These are phyloP conservation scores for Pseudogymnoascus sp. DNA, from an alignment of 2,329 filamentous ascomycete species.

Conservation along the genomic window DNA sequence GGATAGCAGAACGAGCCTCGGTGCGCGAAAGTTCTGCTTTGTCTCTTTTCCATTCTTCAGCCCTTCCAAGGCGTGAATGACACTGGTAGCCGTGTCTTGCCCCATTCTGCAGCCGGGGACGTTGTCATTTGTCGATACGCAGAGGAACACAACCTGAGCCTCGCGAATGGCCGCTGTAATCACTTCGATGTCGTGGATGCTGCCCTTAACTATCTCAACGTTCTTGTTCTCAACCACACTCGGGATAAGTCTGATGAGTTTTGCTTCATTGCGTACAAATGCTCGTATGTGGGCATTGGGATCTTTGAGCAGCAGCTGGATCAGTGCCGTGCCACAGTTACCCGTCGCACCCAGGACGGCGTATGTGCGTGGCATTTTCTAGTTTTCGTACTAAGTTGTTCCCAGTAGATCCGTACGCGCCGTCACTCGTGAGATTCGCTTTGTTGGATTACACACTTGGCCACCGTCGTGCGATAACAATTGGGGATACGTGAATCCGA, in stretches of 20 bases:
- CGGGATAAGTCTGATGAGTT: slow-evolving; percentile 32
- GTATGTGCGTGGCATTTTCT: slow-evolving; percentile 22
- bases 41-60: slow-evolving; percentile 15
- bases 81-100: slow-evolving; percentile 30
- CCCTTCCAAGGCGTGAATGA: slow-evolving; percentile 33
- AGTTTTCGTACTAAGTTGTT: too few relatives aligned
- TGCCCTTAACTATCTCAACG: slow-evolving; percentile 37
- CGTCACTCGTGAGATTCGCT: too few relatives aligned
- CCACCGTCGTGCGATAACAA: too few relatives aligned
- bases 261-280: slow-evolving; percentile 38
- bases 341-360: slow-evolving; percentile 38
- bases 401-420: too few relatives aligned
- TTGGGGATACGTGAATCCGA: too few relatives aligned
- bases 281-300: slow-evolving; percentile 32
- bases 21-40: not conserved
- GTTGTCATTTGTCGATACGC: slow-evolving; percentile 37
- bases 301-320: slow-evolving; percentile 32
- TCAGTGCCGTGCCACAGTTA: slow-evolving; percentile 36
- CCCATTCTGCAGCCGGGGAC: slow-evolving; percentile 34
- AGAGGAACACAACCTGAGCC: slow-evolving; percentile 32
- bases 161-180: slow-evolving; percentile 32
- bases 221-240: slow-evolving; percentile 25
- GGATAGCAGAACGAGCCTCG: too few relatives aligned
- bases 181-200: slow-evolving; percentile 33
- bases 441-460: too few relatives aligned